Evolutionary conservation across 768 basidiomycete genomes (phyloP).

Genomic region (Gyrodon lividus): DNA sequence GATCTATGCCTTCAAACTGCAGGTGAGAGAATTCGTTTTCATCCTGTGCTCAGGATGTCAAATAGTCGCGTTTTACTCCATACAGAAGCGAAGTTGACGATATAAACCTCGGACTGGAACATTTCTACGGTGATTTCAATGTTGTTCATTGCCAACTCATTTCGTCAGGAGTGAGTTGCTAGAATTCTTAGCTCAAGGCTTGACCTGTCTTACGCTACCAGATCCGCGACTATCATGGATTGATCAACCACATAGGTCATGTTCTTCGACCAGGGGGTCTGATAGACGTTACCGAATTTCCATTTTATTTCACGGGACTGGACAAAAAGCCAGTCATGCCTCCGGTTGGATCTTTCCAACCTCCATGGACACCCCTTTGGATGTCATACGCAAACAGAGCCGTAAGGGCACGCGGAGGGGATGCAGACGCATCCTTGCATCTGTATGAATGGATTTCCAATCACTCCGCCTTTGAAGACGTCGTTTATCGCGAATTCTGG

Average conservation of each 20-base stretch:
- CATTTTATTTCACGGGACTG: conserved; percentile 60
- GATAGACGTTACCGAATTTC: conserved; percentile 65
- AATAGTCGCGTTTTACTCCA: conserved; percentile 7
- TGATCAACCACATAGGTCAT: conserved; percentile 66
- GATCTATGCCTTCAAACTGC: conserved; percentile 68
- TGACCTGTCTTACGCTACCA: conserved; percentile 28
- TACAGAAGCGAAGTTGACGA: conserved; percentile 80
- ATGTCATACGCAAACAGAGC: conserved; percentile 55
- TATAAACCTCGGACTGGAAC: conserved; percentile 80
- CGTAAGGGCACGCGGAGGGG: conserved; percentile 55
- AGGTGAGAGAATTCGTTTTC: conserved; percentile 43
- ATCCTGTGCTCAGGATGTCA: conserved; percentile 1
- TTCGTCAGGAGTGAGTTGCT: conserved; percentile 63
- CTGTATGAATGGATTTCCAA: conserved; percentile 52
- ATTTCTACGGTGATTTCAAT: conserved; percentile 77
- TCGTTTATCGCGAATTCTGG: conserved; percentile 59
- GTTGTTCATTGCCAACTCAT: conserved; percentile 73
- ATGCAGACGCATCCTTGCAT: conserved; percentile 59
- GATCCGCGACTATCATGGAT: conserved; percentile 64
- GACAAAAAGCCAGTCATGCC: conserved; percentile 46
- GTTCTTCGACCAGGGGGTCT: conserved; percentile 72
- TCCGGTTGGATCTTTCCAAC: conserved; percentile 40
- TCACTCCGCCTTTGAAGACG: conserved; percentile 58
- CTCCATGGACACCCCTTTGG: conserved; percentile 65
- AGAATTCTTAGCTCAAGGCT: conserved; percentile 12